Conservation (phyloP, 164 flowering plant species). For the Warburgia ugandensis region DNA sequence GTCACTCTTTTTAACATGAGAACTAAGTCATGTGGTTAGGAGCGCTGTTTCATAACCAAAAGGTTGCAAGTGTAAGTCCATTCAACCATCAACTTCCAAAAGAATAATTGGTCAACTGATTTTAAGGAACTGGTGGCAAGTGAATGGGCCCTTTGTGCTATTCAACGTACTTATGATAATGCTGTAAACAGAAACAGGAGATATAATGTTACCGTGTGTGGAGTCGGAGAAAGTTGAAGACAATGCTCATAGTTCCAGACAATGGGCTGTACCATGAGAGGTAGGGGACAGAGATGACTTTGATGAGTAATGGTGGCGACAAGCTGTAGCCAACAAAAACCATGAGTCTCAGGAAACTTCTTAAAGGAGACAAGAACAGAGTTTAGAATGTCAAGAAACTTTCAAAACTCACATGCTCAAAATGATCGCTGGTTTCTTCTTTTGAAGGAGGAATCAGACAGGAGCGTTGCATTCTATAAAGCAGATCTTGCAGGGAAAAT, state of each 20-base stretch:
- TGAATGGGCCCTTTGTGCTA: no score
- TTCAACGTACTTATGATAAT: no score
- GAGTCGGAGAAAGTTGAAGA: constrained; percentile 80
- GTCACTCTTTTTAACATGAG: no score
- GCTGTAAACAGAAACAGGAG: not conserved
- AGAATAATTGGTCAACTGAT: no score
- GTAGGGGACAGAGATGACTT: constrained; percentile 97
- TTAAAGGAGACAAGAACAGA: no score
- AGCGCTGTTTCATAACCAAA: no score
- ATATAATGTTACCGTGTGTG: constrained; percentile 65
- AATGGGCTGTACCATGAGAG: constrained; percentile 80
- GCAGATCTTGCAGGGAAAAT: constrained; percentile 82
- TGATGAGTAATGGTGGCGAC: constrained; percentile 91
- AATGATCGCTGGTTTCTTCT: constrained; percentile 88
- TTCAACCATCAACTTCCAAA: no score
- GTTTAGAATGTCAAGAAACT: no score
- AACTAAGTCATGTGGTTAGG: no score
- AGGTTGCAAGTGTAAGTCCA: no score
- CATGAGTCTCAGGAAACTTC: no score
- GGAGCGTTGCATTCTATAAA: constrained; percentile 87
- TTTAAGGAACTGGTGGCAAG: no score
- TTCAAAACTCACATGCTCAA: constrained; percentile 86
- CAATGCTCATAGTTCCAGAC: constrained; percentile 94
- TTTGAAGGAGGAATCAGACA: constrained; percentile 76
- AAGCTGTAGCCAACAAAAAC: constrained; percentile 54